These are phyloP conservation scores for Buddleja alternifolia DNA, from an alignment of 257 asterid species.

Conservation along the genomic window DNA sequence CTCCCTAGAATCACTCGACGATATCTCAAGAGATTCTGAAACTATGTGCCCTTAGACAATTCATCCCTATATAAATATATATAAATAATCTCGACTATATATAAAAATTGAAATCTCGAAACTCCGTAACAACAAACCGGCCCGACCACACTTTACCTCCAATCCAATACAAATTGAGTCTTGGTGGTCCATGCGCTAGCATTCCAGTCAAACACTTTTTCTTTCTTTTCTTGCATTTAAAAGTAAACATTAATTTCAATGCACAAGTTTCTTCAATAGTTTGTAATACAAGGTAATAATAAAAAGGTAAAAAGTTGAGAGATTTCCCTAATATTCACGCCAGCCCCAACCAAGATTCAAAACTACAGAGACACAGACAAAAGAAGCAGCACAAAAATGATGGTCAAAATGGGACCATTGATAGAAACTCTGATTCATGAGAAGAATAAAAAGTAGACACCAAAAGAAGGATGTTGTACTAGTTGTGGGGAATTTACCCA, in stretches of 20 bases:
- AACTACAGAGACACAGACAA: slow-evolving; percentile 4
- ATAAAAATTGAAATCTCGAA: too few species aligned
- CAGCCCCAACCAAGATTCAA: slow-evolving; percentile 25
- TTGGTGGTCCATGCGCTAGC: too few species aligned
- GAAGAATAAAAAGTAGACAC: slow-evolving; percentile 17
- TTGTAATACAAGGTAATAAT: slow-evolving; percentile 42
- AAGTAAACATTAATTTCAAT: slow-evolving; percentile 37
- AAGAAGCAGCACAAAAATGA: slow-evolving; percentile 18
- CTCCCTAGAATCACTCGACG: too few species aligned
- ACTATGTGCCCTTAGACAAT: too few species aligned
- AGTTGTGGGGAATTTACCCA: not conserved
- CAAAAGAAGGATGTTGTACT: not conserved
- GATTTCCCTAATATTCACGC: slow-evolving; percentile 24
- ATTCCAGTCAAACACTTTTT: slow-evolving; percentile 34
- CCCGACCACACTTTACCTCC: too few species aligned
- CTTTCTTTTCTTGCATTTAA: too few species aligned
- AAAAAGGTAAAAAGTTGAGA: slow-evolving; percentile 38
- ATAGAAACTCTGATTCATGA: slow-evolving; percentile 36
- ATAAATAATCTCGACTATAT: too few species aligned
- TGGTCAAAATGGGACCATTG: slow-evolving; percentile 39
- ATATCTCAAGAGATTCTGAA: too few species aligned
- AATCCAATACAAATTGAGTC: too few species aligned
- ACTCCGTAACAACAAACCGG: too few species aligned
- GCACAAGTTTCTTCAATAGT: slow-evolving; percentile 35
- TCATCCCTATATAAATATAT: too few species aligned